phyloP scores from a whole-genome alignment of 306 rosid genomes.

The Cicer pinnatifidum region DNA sequence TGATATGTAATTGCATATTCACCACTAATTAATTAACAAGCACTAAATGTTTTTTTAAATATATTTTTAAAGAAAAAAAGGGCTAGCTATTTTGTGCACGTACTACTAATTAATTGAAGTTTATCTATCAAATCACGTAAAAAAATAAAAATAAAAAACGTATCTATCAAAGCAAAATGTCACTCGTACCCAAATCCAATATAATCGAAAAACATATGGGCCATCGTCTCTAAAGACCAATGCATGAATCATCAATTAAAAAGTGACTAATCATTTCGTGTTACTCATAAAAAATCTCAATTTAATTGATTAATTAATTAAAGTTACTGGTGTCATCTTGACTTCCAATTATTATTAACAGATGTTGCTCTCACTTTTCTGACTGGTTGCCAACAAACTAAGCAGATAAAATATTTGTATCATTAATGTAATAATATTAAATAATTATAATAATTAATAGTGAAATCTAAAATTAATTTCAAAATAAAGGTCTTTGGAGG shows the following conservation, averaged over 20 bases:
- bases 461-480: no score
- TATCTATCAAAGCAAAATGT: background rate
- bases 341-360: constrained; percentile 38
- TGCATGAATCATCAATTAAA: constrained; percentile 31
- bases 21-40: background rate
- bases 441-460: no score
- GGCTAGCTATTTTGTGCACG: background rate
- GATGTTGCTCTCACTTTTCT: constrained; percentile 41
- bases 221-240: constrained; percentile 30
- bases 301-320: constrained; percentile 28
- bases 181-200: background rate
- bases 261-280: constrained; percentile 10
- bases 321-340: constrained; percentile 42
- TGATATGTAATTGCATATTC: background rate
- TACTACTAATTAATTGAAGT: background rate
- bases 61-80: background rate
- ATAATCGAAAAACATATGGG: constrained; percentile 18
- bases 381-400: constrained; percentile 56
- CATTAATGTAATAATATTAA: no score
- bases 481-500: no score
- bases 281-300: constrained; percentile 11
- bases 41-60: background rate
- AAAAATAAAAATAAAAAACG: no score
- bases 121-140: background rate
- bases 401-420: constrained; percentile 18